Base-by-base conservation (phyloP, 2,329 filamentous ascomycete genomes). In the Microsporum canis region DNA sequence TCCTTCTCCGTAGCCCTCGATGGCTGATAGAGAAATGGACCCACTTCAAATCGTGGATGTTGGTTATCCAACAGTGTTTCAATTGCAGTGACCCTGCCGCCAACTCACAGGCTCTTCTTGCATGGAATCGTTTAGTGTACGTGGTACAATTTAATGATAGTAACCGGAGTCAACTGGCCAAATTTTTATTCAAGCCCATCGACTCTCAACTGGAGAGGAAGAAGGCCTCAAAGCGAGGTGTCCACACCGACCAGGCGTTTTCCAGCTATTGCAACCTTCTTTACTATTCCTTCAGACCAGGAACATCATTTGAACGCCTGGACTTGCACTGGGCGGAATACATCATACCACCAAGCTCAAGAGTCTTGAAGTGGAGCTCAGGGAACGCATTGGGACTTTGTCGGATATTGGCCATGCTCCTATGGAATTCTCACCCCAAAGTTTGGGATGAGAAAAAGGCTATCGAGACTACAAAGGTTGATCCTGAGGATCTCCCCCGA, bases 41-140 rank as follows among this genome's bases (percentile, higher is more conserved):
- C 36, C 83, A 88, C 68, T 84, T 90, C 64, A 82, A 79, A 33
- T 79, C 82, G 4, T 96, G 90, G 88, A 78, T 96, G 5, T 80
- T 82, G 36, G 80, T 96, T 7, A 86, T 95, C 17, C 88, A 96
- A 68, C 81, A 80, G 64, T 94, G 89, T 68, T 90, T 97, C 73
- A 95, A 95, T 70, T 87, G 84, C 66, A 82, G 82, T 59, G 89
- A 96, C 64, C 76, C 80, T 2, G 76, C 80, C 51, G 88, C 86
- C 51, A 89, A 87, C 67, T 79, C 84, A 12, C 86, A 95, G 68
- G 89, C 91, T 27, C 90, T 92, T 68, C 77, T 86, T 61, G 91
- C 91, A 0, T 96, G 92, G 89, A 89, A 88, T 67, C 86, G 88
- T 59, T 84, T 96, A 51, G 82, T 94, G 23, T 95, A 87, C 70